Evolutionary conservation across 768 basidiomycete genomes (phyloP).

Genomic region (Pisolithus microcarpus): DNA sequence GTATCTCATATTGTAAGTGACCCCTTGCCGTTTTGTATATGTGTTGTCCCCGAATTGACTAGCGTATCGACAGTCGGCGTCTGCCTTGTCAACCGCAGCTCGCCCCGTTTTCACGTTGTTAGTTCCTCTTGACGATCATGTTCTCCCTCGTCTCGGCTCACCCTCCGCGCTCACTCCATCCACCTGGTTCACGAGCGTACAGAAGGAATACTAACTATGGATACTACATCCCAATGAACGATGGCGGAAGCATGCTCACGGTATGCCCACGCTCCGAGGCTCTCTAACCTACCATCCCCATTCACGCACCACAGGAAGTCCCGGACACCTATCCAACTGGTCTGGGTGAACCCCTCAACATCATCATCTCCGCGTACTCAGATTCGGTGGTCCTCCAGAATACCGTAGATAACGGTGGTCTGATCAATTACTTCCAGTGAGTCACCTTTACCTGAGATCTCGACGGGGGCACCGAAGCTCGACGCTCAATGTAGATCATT

Average conservation of each 20-base stretch:
- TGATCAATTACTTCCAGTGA: constrained; percentile 77
- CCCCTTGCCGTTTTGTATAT: no score
- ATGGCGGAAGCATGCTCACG: constrained; percentile 65
- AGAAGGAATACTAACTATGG: constrained; percentile 32
- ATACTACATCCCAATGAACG: constrained; percentile 48
- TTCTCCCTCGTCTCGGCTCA: constrained; percentile 8
- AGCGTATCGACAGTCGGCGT: no score
- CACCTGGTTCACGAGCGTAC: constrained; percentile 7
- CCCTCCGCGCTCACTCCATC: not conserved
- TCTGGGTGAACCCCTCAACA: constrained; percentile 82
- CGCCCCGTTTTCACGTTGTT: no score
- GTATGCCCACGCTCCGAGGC: constrained; percentile 36
- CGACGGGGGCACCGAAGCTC: not conserved
- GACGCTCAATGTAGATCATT: constrained; percentile 39
- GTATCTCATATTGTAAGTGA: no score
- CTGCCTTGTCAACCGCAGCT: no score
- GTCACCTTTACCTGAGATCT: constrained; percentile 21
- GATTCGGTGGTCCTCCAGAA: constrained; percentile 62
- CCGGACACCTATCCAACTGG: constrained; percentile 57
- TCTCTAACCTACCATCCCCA: not conserved
- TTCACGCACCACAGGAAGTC: constrained; percentile 35
- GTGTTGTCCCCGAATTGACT: no score
- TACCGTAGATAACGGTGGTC: constrained; percentile 54
- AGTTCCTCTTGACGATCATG: not conserved
- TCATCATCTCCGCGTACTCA: constrained; percentile 72